Evolutionary conservation across 805 yeast genomes (phyloP).

Genomic region (Candida sanyiensis): DNA sequence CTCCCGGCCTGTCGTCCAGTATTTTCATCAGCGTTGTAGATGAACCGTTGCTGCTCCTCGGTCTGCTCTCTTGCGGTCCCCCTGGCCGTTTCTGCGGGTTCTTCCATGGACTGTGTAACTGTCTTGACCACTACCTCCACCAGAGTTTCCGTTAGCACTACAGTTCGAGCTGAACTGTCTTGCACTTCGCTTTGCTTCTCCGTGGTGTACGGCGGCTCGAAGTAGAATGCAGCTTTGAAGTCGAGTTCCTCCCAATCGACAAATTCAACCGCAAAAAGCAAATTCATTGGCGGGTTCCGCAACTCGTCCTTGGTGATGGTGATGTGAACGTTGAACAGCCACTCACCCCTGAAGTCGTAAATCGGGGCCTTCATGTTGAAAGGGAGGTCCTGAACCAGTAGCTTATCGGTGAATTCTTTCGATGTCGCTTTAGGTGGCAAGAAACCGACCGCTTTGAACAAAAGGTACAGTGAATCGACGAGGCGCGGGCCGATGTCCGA

Average conservation of each 20-base stretch:
- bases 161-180: too few species aligned
- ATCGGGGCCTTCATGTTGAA: constrained; percentile 6
- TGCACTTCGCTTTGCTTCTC: too few species aligned
- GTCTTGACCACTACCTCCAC: too few species aligned
- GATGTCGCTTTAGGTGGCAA: not conserved
- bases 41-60: too few species aligned
- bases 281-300: not conserved
- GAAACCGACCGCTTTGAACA: not conserved
- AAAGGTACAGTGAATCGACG: not conserved
- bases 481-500: constrained; percentile 1
- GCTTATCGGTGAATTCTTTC: not conserved
- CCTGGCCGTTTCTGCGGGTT: too few species aligned
- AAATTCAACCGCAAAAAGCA: not conserved
- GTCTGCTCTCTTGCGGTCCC: too few species aligned
- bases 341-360: constrained; percentile 7
- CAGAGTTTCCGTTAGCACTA: too few species aligned
- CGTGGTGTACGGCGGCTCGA: too few species aligned
- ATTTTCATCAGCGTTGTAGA: too few species aligned
- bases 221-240: too few species aligned
- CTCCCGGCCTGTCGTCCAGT: too few species aligned
- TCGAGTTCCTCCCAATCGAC: constrained; percentile 2
- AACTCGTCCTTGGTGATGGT: not conserved
- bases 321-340: constrained; percentile 3
- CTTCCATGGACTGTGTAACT: too few species aligned
- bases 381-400: not conserved